Conservation (phyloP, 495 filamentous ascomycete species). For the Mycothermus thermophilus region DNA sequence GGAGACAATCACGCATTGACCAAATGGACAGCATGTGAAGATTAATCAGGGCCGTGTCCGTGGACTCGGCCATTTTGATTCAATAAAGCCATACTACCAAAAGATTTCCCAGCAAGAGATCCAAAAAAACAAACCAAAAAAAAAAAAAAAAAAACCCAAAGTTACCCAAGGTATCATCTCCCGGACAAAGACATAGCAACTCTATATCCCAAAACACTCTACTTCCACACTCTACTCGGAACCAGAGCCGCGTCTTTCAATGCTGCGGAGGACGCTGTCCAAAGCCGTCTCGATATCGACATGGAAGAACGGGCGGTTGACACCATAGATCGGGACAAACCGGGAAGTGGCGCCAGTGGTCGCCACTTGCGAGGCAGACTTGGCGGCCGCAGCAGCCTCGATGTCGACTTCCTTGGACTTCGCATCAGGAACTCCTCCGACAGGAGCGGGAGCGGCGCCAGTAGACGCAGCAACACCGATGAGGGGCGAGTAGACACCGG, state of each 20-base stretch:
- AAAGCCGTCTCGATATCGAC: constrained; percentile 65
- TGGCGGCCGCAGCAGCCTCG: constrained; percentile 10
- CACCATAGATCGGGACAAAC: constrained; percentile 27
- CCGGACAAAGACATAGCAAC: neutral
- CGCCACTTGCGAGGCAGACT: too few species aligned
- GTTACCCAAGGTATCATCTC: neutral
- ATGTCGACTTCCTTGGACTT: constrained; percentile 7
- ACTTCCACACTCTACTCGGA: neutral
- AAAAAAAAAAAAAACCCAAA: neutral
- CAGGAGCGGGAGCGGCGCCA: neutral
- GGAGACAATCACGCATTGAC: too few species aligned
- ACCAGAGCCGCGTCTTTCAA: constrained; percentile 5
- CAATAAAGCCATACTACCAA: too few species aligned
- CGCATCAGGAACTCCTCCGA: neutral
- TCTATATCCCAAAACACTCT: neutral
- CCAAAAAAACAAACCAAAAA: neutral
- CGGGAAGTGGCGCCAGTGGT: too few species aligned
- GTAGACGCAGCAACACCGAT: constrained; percentile 11
- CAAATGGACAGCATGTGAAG: too few species aligned
- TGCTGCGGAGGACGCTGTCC: constrained; percentile 7
- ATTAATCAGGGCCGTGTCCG: too few species aligned
- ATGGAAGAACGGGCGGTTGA: constrained; percentile 42
- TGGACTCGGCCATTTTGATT: too few species aligned
- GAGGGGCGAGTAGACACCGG: too few species aligned
- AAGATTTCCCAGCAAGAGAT: neutral